A percentile compares a stretch with the other conserved stretches of the same genome.
Evolutionary conservation across 2,329 filamentous ascomycete species (phyloP).

Genomic region (Fusarium sp.): DNA sequence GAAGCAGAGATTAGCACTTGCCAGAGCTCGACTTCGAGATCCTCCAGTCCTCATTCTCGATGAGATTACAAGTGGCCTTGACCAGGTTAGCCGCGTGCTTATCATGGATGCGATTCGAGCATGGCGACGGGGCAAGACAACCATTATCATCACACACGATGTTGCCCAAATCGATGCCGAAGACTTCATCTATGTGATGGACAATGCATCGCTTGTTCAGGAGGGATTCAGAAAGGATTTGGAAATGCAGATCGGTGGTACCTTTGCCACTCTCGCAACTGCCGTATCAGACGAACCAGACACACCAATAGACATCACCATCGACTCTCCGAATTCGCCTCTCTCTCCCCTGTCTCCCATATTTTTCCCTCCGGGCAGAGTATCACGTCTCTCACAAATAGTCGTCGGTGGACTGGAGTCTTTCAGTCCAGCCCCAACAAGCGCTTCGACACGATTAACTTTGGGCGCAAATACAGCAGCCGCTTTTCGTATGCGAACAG

Average conservation of each 20-base stretch:
- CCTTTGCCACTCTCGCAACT: conserved; percentile 60
- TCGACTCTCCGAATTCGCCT: conserved; percentile 25
- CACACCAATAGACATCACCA: conserved; percentile 25
- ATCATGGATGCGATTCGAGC: conserved; percentile 80
- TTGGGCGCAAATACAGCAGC: conserved; percentile 39
- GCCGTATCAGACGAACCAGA: conserved; percentile 3
- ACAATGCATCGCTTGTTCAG: conserved; percentile 75
- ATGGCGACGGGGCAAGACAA: conserved; percentile 86
- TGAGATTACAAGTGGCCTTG: conserved; percentile 88
- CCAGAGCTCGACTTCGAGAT: conserved; percentile 81
- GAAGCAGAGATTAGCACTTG: conserved; percentile 83
- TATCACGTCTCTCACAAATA: conserved; percentile 35
- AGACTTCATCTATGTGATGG: conserved; percentile 86
- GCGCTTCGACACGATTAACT: conserved; percentile 34
- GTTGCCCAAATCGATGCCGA: conserved; percentile 77
- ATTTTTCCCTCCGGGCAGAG: conserved; percentile 8
- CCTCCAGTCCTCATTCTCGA: conserved; percentile 87
- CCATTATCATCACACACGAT: conserved; percentile 94
- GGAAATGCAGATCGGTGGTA: conserved; percentile 56
- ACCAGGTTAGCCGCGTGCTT: conserved; percentile 74
- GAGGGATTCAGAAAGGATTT: conserved; percentile 74
- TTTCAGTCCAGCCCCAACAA: conserved; percentile 11
- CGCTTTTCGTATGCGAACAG: conserved; percentile 36
- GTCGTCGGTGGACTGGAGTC: conserved; percentile 40
- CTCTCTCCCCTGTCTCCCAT: conserved; percentile 20